Evolutionary conservation across 768 basidiomycete species (phyloP), one percentile per base, ranked within the genome.

Genomic region (Tylopilus plumbeoviolaceoides): DNA sequence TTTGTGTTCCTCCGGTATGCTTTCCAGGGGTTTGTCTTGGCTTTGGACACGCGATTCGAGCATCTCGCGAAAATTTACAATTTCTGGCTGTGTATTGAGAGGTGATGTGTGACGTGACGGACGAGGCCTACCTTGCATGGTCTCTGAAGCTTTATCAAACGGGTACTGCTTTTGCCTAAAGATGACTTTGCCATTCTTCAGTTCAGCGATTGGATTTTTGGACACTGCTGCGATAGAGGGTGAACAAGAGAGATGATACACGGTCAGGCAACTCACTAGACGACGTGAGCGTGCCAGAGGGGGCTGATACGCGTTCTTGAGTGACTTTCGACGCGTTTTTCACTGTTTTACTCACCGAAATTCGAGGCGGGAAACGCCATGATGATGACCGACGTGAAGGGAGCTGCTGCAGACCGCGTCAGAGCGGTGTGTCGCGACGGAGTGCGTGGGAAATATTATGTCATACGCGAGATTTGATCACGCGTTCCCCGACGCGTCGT

Each of bases 91-190:
- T 14, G 48, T 18, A 35, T 64, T 56, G 41, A 48, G 4, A 50
- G 11, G 12, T 30, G 23, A 12, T 31, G 31, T 2, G 46, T 7
- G 28, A 48, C 18, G 28, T 18, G 0, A 30, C 14, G 28, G 21
- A 41, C 39, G 11, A 46, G 48, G 65, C 77, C 44, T 53, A 87
- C 91, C 89, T 78, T 87, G 85, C 61, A 92, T 77, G 15, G 89
- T 90, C 64, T 91, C 88, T 7, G 86, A 87, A 60, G 83, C 76
- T 66, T 89, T 90, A 70, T 91, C 87, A 45, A 89, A 80, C 0
- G 85, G 81, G 31, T 84, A 62, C 15, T 78, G 70, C 68, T 89
- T 91, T 74, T 92, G 90, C 68, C 79, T 87, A 63, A 91, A 83
- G 11, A 81, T 57, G 4, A 87, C 78, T 66, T 84, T 92, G 20